Conservation (phyloP, 2,329 filamentous ascomycete genomes). For the Colletotrichum simmondsii region DNA sequence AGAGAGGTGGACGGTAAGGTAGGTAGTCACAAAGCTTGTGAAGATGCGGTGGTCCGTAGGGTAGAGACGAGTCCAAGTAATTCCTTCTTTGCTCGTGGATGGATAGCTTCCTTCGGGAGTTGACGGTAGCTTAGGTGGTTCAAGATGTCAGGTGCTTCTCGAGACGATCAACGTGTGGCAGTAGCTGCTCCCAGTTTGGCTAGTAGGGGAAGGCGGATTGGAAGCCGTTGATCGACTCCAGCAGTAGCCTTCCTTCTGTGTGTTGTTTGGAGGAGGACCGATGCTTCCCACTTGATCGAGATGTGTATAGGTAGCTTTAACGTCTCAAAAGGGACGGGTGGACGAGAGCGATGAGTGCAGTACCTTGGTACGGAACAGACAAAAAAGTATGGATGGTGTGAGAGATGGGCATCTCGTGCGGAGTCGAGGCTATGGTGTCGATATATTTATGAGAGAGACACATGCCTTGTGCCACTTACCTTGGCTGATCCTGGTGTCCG, state of each 20-base stretch:
- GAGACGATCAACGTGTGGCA: constrained; percentile 14
- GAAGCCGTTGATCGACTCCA: constrained; percentile 14
- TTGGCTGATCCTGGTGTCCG: constrained; percentile 4
- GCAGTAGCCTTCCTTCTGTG: constrained; percentile 11
- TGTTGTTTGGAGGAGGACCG: constrained; percentile 1
- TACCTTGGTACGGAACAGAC: background rate
- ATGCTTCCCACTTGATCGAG: constrained; percentile 2
- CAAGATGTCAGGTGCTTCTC: constrained; percentile 29
- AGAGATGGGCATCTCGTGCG: background rate
- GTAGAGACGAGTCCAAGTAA: background rate
- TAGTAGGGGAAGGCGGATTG: constrained; percentile 13
- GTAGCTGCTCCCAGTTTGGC: constrained; percentile 11
- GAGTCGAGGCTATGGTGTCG: constrained; percentile 16
- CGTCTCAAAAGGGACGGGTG: background rate
- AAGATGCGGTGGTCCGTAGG: background rate
- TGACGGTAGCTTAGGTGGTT: constrained; percentile 3
- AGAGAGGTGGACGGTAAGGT: background rate
- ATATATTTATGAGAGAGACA: constrained; percentile 31
- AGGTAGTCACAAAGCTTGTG: constrained; percentile 3
- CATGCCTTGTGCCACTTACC: constrained; percentile 16
- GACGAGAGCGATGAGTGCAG: background rate
- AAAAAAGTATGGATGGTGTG: background rate
- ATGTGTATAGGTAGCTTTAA: background rate
- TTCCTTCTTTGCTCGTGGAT: constrained; percentile 1
- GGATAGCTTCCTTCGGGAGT: constrained; percentile 12